phyloP scores from a whole-genome alignment of 345 rosid species.

The Sisymbrium irio region DNA sequence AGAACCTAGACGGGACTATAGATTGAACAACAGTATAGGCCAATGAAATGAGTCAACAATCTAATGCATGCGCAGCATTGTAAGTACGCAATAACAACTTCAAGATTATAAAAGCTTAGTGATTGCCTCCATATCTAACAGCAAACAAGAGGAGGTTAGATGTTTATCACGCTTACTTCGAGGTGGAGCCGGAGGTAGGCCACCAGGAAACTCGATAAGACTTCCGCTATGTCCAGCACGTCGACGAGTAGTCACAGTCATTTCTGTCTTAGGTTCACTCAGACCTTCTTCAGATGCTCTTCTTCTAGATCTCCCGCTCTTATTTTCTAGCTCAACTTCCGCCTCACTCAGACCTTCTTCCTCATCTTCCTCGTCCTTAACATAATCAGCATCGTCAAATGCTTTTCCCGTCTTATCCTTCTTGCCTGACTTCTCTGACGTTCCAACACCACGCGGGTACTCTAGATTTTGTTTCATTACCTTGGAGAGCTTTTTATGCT shows the following conservation, averaged over 20 bases:
- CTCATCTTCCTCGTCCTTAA: slow-evolving; percentile 53
- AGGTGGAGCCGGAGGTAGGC: slow-evolving; percentile 89
- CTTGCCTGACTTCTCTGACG: slow-evolving; percentile 32
- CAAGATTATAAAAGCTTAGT: neutral
- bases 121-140: neutral
- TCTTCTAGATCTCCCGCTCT: slow-evolving; percentile 48
- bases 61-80: neutral
- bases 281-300: slow-evolving; percentile 52
- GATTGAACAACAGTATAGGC: neutral
- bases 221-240: slow-evolving; percentile 47
- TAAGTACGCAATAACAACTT: neutral
- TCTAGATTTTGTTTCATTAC: slow-evolving; percentile 31
- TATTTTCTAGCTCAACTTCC: slow-evolving; percentile 51
- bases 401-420: slow-evolving; percentile 44
- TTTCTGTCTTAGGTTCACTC: slow-evolving; percentile 45
- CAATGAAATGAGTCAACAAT: neutral
- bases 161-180: slow-evolving; percentile 60
- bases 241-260: slow-evolving; percentile 80
- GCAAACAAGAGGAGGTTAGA: neutral
- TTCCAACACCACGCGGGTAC: slow-evolving; percentile 12
- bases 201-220: slow-evolving; percentile 77
- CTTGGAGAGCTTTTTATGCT: slow-evolving; percentile 59
- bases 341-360: slow-evolving; percentile 36
- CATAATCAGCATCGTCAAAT: slow-evolving; percentile 55
- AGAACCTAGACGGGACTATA: neutral